Evolutionary conservation across 306 rosid genomes (phyloP), one percentile per base, ranked within the genome.

Genomic region (Inga leiocalycina): DNA sequence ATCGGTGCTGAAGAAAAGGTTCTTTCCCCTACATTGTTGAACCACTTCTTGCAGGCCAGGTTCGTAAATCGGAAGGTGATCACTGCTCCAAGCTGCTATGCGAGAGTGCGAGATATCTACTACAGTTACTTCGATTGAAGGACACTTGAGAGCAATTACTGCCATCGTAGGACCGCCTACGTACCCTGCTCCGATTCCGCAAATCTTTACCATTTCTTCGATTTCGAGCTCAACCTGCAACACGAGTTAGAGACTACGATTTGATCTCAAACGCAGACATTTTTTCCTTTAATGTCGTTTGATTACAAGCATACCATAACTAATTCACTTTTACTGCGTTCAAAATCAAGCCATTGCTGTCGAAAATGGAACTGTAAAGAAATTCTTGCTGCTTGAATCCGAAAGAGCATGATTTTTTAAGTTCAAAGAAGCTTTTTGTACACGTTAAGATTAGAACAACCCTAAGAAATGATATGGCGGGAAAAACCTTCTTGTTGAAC

Each of bases 101-200:
- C 93, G 82, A 19, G 97, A 51, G n/a, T 85, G 79, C 12, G 93
- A 94, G 74, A 94, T 92, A 88, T 94, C 98, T 4, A 94, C 98
- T 74, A 94, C 97, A 1, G 82, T 92, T 24, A 94, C 98, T 79
- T 90, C 92, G 69, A 91, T 91, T 43, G 87, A 76, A 6, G 97
- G 97, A 66, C 98, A 89, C 74, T 92, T 94, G 64, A 91, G 89
- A 16, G 97, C 98, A 24, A 94, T 88, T 19, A 94, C 93, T n/a
- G 94, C 94, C 97, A 92, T 94, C 27, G 97, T 92, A 5, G 98
- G 98, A 61, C 98, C 97, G 35, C 97, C 97, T 10, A 94, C 94
- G 43, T 92, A 94, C 9, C 98, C 98, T 12, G 97, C 98, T 78
- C 98, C 97, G 81, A 94, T 91, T 80, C 98, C 94, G 77, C 94